A percentile compares a stretch with the other conserved stretches of the same genome.
These are phyloP conservation scores for Malus sieversii DNA, from an alignment of 306 rosid species.

Conservation along the genomic window DNA sequence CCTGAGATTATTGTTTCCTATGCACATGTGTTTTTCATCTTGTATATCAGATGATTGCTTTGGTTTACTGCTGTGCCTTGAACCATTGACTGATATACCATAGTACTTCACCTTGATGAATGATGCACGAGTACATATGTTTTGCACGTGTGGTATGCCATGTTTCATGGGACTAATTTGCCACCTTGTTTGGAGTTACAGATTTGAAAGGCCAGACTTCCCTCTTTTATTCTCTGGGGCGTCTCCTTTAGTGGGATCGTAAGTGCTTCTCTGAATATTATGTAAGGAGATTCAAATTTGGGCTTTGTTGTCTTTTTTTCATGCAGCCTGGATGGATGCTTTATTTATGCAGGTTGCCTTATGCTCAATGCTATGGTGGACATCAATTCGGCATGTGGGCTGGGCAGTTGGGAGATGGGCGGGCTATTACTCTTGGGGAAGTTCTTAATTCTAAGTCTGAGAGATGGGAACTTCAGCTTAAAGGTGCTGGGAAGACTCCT, in stretches of 20 bases:
- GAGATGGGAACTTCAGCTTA: slow-evolving; percentile 96
- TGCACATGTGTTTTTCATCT: neutral
- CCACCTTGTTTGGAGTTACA: slow-evolving; percentile 33
- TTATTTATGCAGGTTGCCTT: slow-evolving; percentile 56
- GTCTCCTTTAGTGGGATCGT: slow-evolving; percentile 72
- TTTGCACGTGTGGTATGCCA: neutral
- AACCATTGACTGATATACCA: neutral
- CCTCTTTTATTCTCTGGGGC: slow-evolving; percentile 79
- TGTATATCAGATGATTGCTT: neutral
- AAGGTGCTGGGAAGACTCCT: slow-evolving; percentile 98
- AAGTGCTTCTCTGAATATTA: slow-evolving; percentile 36
- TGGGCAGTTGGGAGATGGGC: slow-evolving; percentile 98
- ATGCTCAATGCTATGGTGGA: slow-evolving; percentile 97
- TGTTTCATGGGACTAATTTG: slow-evolving; percentile 22
- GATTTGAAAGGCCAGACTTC: slow-evolving; percentile 85
- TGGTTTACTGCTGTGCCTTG: neutral
- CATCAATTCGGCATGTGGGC: slow-evolving; percentile 99
- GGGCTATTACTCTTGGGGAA: slow-evolving; percentile 95
- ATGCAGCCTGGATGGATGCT: slow-evolving; percentile 9
- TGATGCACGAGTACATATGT: neutral
- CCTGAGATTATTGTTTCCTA: neutral
- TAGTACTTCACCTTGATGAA: neutral
- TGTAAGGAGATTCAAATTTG: neutral
- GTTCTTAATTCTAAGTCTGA: slow-evolving; percentile 65
- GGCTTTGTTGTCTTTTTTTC: neutral